phyloP scores from a whole-genome alignment of 1,284 basidiomycete genomes.

The Irpex sp. region DNA sequence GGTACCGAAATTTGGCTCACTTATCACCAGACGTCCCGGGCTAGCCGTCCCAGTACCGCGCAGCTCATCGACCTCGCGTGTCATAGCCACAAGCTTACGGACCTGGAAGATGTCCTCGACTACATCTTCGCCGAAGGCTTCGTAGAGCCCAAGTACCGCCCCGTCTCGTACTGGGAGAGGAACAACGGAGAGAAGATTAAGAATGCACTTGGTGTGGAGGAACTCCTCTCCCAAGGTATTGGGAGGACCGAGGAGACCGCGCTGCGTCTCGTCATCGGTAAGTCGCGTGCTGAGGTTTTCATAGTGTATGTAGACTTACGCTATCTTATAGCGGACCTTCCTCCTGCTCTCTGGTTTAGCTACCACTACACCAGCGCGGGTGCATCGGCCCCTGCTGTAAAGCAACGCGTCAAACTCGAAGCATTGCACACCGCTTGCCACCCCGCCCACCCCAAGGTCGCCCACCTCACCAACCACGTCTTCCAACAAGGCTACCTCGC shows the following conservation, averaged over 20 bases:
- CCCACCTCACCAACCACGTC: constrained; percentile 41
- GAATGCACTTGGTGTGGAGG: constrained; percentile 30
- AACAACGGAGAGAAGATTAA: constrained; percentile 32
- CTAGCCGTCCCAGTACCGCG: constrained; percentile 32
- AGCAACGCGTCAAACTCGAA: constrained; percentile 37
- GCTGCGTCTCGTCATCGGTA: constrained; percentile 39
- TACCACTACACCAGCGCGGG: constrained; percentile 33
- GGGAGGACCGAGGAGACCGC: constrained; percentile 37
- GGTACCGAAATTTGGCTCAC: constrained; percentile 40
- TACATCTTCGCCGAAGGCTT: constrained; percentile 41
- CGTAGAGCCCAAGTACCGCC: constrained; percentile 36
- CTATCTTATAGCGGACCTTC: constrained; percentile 30
- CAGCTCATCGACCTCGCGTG: constrained; percentile 43
- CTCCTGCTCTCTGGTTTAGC: constrained; percentile 36
- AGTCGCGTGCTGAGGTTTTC: constrained; percentile 3
- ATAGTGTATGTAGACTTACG: background rate
- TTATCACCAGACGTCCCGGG: constrained; percentile 40
- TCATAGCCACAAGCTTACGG: constrained; percentile 31
- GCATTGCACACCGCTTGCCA: constrained; percentile 16
- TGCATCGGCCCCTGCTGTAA: constrained; percentile 22
- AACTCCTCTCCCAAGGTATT: constrained; percentile 33
- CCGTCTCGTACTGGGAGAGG: constrained; percentile 39
- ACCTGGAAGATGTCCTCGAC: constrained; percentile 45
- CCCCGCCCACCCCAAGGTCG: constrained; percentile 27
- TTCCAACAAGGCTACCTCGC: constrained; percentile 36